Base-by-base conservation (phyloP, 2,329 filamentous ascomycete species). In the Ceratocystis colombiana region DNA sequence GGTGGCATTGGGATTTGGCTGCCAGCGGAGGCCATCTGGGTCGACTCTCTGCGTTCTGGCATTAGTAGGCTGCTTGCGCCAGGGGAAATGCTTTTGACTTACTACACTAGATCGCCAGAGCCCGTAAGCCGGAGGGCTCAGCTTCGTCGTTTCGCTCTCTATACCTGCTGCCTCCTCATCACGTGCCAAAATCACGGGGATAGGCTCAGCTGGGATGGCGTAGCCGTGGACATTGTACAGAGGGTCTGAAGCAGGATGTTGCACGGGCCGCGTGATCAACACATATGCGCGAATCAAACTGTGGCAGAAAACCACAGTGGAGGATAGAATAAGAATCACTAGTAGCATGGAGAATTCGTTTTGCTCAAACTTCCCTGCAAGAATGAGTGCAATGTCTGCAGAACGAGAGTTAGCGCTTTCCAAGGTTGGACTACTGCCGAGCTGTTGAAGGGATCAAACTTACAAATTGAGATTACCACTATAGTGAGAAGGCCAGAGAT, bases 21-120 rank as follows among this genome's bases (percentile, higher is more conserved):
- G 85, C 90, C 90, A 95, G 73, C 88, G 90, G 30, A 96, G 79
- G 15, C 90, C 79, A 72, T 93, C 84, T 1, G 90, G 90, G 71
- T 96, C 88, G 41, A 91, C 87, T 61, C 89, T 82, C 83, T 88
- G 71, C 33, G 48, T 48, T 25, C 8, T 8, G 12, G 4, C 5
- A 25, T 63, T 63, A 63, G 61, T 45, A 48, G 17, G 3, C 28
- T 22, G 22, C 6, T 30, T 10, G 17, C 17, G 1, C 5, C 8
- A n/a, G 7, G 25, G 22, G 10, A 25, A 20, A 50, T 28, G 22
- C 20, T 2, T 2, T 1, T 55, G 61, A 84, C 86, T 75, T 81
- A 89, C 87, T 75, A 94, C 89, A 72, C 88, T 93, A 74, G 87
- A 86, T 64, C 90, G 81, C 89, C 90, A 95, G 0, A 90, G 77